Base-by-base conservation (phyloP, 2,329 filamentous ascomycete species). In the Ascochyta viciae-villosae region DNA sequence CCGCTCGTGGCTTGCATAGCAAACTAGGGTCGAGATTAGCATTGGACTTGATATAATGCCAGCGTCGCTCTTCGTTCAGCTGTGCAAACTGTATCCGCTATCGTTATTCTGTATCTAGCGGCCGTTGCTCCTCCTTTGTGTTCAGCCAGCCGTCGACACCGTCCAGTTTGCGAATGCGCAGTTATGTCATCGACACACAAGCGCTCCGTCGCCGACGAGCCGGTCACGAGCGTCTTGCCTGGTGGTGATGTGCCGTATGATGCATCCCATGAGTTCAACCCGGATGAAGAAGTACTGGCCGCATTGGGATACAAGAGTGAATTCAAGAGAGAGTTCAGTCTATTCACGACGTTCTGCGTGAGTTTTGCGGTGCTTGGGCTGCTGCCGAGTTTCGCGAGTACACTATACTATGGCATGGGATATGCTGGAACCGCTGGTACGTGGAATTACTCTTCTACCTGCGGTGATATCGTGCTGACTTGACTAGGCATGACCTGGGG, bases 291-390 rank as follows among this genome's bases (percentile, higher is more conserved):
- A 50, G 82, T 82, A 1, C 78, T 89, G 5, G 85, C 84, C 2
- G 83, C 86, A 1, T 77, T 89, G 23, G 87, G 87, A 34, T 86
- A 85, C 72, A 86, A 85, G 70, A 81, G 84, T 48, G 84, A 87
- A 66, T 87, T 87, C 77, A 87, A 86, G 76, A 82, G 89, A 67
- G 88, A 91, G 66, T 91, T 92, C 71, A 87, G 83, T 2, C 77
- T 90, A 13, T 91, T 88, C 83, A 89, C 88, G 6, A 89, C 87
- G 0, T 91, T 91, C 70, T 89, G 87, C 63, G 88, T 91, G 37
- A 87, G 84, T 50, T 91, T 91, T 71, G 88, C 89, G 6, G 88
- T 91, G 10, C 77, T 91, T 51, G 89, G 89, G 1, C 73, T 91
- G 42, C 74, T 91, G 45, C 89, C 89, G 0, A 89, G 85, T 58